phyloP scores from a whole-genome alignment of 2,329 filamentous ascomycete genomes.

The Amesomyces nigricolor region DNA sequence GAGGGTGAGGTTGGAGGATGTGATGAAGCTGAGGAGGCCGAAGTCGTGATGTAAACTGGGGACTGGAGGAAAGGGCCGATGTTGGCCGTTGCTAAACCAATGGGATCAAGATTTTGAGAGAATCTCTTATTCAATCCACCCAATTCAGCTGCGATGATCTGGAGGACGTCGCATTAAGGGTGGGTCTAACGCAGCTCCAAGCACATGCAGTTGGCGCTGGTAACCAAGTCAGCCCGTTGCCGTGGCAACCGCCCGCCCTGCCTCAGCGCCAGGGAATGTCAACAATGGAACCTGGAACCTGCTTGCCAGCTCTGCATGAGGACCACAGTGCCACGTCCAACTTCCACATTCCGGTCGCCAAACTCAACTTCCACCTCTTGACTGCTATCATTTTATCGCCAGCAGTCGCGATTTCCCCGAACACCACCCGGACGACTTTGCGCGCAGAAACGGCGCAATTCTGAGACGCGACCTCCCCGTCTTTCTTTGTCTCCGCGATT shows the following conservation, averaged over 20 bases:
- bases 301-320: conserved; percentile 1
- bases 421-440: not conserved
- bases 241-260: conserved; percentile 11
- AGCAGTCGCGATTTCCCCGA: conserved; percentile 4
- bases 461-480: not conserved
- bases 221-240: conserved; percentile 11
- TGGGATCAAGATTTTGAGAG: not conserved
- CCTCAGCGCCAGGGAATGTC: conserved; percentile 10
- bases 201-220: conserved; percentile 2
- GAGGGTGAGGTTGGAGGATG: conserved; percentile 57
- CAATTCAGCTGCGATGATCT: not conserved
- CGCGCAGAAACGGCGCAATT: not conserved
- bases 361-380: not conserved
- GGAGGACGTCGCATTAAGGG: not conserved
- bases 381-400: conserved; percentile 3
- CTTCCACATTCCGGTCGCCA: not conserved
- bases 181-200: not conserved
- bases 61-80: not conserved
- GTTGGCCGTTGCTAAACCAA: not conserved
- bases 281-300: conserved; percentile 13
- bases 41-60: not conserved
- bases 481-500: not conserved
- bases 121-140: not conserved
- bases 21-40: conserved; percentile 53
- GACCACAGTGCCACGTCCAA: conserved; percentile 4